Conservation (phyloP, 83 land plant species). For the Larix sibirica region DNA sequence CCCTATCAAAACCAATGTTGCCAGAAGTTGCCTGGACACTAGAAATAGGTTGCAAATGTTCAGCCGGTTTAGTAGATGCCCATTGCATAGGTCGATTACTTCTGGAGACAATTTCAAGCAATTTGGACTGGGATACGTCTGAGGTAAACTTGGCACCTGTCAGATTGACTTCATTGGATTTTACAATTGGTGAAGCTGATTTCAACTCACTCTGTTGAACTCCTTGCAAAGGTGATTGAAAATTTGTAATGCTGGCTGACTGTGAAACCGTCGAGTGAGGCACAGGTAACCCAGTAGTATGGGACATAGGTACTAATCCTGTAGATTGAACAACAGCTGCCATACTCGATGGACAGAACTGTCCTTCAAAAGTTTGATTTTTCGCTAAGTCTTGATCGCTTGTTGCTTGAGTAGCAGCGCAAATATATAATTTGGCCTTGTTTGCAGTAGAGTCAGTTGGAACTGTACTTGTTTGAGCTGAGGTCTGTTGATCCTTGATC, state of each 20-base stretch:
- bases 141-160: slow-evolving; percentile 14
- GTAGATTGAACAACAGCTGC: not conserved
- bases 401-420: slow-evolving; percentile 16
- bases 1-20: not conserved
- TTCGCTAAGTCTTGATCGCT: not conserved
- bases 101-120: slow-evolving; percentile 24
- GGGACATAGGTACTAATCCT: slow-evolving; percentile 13
- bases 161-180: slow-evolving; percentile 13
- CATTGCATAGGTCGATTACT: slow-evolving; percentile 20
- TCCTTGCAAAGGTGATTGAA: not conserved
- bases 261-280: slow-evolving; percentile 23
- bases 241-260: slow-evolving; percentile 15
- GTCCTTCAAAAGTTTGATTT: not conserved
- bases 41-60: slow-evolving; percentile 5
- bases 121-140: slow-evolving; percentile 20
- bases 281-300: slow-evolving; percentile 21
- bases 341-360: not conserved
- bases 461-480: not conserved
- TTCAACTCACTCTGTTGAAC: slow-evolving; percentile 5
- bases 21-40: not conserved
- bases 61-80: slow-evolving; percentile 19
- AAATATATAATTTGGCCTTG: slow-evolving; percentile 5
- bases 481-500: slow-evolving; percentile 13
- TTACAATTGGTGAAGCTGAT: not conserved
- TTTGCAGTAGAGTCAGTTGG: not conserved